Percentiles rank a stretch among this genome's conserved stretches.
Evolutionary conservation across 495 filamentous ascomycete genomes (phyloP).

Genomic region (Aspergillus heteromorphus): DNA sequence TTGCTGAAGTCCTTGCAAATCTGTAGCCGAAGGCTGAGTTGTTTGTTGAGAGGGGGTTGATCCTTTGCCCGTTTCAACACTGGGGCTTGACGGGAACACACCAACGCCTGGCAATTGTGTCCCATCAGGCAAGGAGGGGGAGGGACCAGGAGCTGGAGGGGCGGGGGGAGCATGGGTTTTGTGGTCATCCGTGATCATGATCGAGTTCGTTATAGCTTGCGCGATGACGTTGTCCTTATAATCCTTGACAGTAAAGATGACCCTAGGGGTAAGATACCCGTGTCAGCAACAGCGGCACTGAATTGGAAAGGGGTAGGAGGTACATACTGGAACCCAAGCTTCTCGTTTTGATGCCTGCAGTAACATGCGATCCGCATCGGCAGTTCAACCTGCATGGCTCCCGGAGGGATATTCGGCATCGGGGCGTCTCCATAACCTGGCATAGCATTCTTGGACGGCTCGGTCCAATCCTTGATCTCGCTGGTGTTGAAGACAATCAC

Average conservation of each 20-base stretch:
- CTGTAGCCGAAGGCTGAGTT: slow-evolving; percentile 40
- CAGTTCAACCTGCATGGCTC: slow-evolving; percentile 66
- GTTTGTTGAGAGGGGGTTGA: slow-evolving; percentile 22
- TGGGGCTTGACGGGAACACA: slow-evolving; percentile 39
- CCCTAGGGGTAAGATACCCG: slow-evolving; percentile 31
- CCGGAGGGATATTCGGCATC: slow-evolving; percentile 44
- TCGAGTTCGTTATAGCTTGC: slow-evolving; percentile 77
- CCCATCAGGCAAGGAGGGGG: slow-evolving; percentile 36
- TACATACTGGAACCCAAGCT: slow-evolving; percentile 72
- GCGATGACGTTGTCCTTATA: slow-evolving; percentile 65
- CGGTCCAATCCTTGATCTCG: slow-evolving; percentile 83
- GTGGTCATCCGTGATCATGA: slow-evolving; percentile 96
- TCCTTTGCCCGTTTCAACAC: slow-evolving; percentile 25
- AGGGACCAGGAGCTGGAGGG: slow-evolving; percentile 29
- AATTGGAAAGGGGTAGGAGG: background rate
- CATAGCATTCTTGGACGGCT: slow-evolving; percentile 40
- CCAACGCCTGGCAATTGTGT: slow-evolving; percentile 40
- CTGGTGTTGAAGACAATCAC: slow-evolving; percentile 90
- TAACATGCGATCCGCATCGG: slow-evolving; percentile 98
- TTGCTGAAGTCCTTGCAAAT: slow-evolving; percentile 50
- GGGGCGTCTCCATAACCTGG: slow-evolving; percentile 23
- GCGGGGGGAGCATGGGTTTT: slow-evolving; percentile 64
- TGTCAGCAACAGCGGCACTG: slow-evolving; percentile 4
- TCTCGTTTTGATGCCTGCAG: slow-evolving; percentile 89
- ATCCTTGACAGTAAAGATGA: slow-evolving; percentile 92